Base-by-base conservation (phyloP, 371 early-diverging fungal genomes). In the Furculomyces boomerangus region DNA sequence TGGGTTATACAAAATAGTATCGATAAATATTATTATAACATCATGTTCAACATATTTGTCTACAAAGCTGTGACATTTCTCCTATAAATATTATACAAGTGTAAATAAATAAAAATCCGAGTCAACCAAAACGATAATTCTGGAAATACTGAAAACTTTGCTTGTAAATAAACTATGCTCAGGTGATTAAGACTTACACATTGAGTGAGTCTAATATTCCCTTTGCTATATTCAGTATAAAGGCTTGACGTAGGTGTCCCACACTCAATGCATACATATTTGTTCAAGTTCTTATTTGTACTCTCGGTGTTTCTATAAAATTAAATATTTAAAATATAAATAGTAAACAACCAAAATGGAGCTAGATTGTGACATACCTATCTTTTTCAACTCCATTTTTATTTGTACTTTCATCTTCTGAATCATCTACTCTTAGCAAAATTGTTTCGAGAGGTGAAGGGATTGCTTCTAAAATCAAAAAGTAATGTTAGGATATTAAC, bases 11-110 rank as follows among this genome's bases (percentile, higher is more conserved):
- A 94, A 70, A 16, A 93, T 67, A 88, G 93, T 81, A 71, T 94
- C 95, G 58, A 93, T 88, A 65, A 93, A 89, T 56, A 89, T 78
- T 53, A 92, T 79, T 13, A 89, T 77, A 63, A 78, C 75, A 63
- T 93, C 95, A 59, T 83, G 82, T 65, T 94, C 95, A 44, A 93
- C 76, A 67, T 94, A 94, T 64, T 88, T 88, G 74, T 94, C 95
- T 35, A 87, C 90, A 61, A 93, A 84, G 31, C 76, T 69, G 35
- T 83, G 73, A 71, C 95, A 93, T 20, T 62, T 63, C 30, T 75
- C 48, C 53, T 53, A 27, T 44, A 39, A 74, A 24, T 22, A 20
- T 8, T 20, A 83, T 83, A 69, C 1, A 26, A 30, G 22, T 28
- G 45, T 16, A 20, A 2, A 18, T 7, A 5, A 13, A 13, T 32